Conservation (phyloP, 768 basidiomycete species). For the Suillus bovinus region DNA sequence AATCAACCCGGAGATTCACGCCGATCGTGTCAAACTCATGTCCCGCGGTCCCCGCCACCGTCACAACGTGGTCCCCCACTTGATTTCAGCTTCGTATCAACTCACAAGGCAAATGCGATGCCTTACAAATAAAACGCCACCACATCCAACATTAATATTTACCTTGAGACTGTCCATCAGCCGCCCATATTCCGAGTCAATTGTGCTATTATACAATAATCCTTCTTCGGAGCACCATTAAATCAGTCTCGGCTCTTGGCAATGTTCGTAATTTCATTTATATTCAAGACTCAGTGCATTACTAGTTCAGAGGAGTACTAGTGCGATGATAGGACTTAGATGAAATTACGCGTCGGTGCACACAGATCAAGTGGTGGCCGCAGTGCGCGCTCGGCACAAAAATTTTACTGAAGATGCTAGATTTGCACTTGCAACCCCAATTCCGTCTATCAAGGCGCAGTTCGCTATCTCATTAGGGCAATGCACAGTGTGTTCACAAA, state of each 20-base stretch:
- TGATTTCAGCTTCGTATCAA: background rate
- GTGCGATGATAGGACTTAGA: background rate
- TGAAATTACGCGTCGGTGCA: background rate
- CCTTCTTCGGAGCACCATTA: background rate
- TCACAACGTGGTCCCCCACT: background rate
- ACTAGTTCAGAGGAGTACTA: background rate
- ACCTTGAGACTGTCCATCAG: background rate
- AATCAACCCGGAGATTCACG: background rate
- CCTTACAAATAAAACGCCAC: background rate
- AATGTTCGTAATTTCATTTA: background rate
- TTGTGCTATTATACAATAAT: slow-evolving; percentile 1
- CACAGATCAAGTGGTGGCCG: too few species aligned
- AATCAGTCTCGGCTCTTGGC: background rate
- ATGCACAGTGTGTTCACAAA: background rate
- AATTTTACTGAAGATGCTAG: background rate
- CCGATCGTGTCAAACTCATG: background rate
- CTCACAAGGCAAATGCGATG: background rate
- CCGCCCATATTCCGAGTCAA: background rate
- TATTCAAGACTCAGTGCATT: background rate
- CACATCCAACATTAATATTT: background rate
- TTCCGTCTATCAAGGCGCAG: background rate
- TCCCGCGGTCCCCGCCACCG: background rate
- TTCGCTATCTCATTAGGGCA: background rate
- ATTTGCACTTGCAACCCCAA: background rate
- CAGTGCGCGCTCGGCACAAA: background rate